Evolutionary conservation across 805 yeast species (phyloP).

Genomic region (Nadsonia fulvescens): DNA sequence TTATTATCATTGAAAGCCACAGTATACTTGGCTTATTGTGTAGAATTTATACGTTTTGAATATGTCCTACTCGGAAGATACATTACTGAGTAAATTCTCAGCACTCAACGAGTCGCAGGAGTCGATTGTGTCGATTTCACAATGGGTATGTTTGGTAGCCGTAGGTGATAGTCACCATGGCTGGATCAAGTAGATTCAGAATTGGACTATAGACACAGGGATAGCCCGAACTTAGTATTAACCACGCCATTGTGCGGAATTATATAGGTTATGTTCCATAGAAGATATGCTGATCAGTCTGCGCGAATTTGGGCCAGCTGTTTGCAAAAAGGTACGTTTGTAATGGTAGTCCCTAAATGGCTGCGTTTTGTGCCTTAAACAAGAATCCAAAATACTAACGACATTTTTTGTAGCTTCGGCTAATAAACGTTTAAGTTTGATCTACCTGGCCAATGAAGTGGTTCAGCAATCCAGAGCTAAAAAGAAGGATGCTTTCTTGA

Average conservation of each 20-base stretch:
- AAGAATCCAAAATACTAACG: too few relatives aligned
- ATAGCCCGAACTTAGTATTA: too few relatives aligned
- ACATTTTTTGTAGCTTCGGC: slow-evolving; percentile 14
- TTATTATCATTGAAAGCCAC: too few relatives aligned
- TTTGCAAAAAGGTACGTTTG: slow-evolving; percentile 11
- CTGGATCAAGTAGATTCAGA: too few relatives aligned
- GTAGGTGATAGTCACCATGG: too few relatives aligned
- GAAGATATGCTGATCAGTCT: slow-evolving; percentile 34
- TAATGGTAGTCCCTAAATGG: too few relatives aligned
- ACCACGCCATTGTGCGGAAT: too few relatives aligned
- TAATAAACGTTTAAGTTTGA: slow-evolving; percentile 33
- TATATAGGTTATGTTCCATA: slow-evolving; percentile 36
- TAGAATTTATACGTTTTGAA: slow-evolving; percentile 1
- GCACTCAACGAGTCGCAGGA: slow-evolving; percentile 39
- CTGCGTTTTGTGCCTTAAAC: too few relatives aligned
- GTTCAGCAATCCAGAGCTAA: slow-evolving; percentile 61
- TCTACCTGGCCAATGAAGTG: slow-evolving; percentile 65
- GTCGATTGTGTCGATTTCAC: slow-evolving; percentile 55
- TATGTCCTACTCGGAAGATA: slow-evolving; percentile 34
- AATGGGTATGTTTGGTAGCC: slow-evolving; percentile 32
- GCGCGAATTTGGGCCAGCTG: slow-evolving; percentile 35
- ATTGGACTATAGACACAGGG: too few relatives aligned
- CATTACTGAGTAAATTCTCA: slow-evolving; percentile 28
- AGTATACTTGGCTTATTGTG: too few relatives aligned
- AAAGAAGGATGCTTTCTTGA: slow-evolving; percentile 37